Evolutionary conservation across 306 rosid genomes (phyloP).

Genomic region (Trifolium dubium): DNA sequence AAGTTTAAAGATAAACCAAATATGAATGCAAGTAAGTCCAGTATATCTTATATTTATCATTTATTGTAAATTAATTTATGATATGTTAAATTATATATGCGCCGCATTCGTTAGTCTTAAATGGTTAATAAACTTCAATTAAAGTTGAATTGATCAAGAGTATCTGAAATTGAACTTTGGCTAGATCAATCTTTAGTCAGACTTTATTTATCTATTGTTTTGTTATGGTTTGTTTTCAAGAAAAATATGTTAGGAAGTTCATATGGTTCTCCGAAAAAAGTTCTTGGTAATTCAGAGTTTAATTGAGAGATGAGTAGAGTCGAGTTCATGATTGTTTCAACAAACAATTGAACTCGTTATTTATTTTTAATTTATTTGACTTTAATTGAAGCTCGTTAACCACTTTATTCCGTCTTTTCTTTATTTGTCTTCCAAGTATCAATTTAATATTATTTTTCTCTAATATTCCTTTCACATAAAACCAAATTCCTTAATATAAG

Average conservation of each 20-base stretch:
- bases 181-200: no score
- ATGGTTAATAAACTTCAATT: not conserved
- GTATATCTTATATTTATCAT: constrained; percentile 6
- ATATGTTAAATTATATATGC: not conserved
- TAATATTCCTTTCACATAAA: not conserved
- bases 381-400: no score
- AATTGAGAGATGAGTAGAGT: not conserved
- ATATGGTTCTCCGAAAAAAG: no score
- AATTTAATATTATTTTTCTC: not conserved
- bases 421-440: not conserved
- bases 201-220: no score
- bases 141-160: no score
- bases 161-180: not conserved
- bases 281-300: no score
- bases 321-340: no score
- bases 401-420: no score
- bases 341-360: no score
- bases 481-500: constrained; percentile 25
- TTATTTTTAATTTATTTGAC: not conserved
- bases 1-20: constrained; percentile 54
- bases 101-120: not conserved
- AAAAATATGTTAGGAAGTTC: no score
- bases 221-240: no score
- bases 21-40: constrained; percentile 63
- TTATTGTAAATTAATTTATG: not conserved